A percentile compares a stretch with the other conserved stretches of the same genome.
phyloP scores from a whole-genome alignment of 345 rosid species.

The Aquilaria yunnanensis region DNA sequence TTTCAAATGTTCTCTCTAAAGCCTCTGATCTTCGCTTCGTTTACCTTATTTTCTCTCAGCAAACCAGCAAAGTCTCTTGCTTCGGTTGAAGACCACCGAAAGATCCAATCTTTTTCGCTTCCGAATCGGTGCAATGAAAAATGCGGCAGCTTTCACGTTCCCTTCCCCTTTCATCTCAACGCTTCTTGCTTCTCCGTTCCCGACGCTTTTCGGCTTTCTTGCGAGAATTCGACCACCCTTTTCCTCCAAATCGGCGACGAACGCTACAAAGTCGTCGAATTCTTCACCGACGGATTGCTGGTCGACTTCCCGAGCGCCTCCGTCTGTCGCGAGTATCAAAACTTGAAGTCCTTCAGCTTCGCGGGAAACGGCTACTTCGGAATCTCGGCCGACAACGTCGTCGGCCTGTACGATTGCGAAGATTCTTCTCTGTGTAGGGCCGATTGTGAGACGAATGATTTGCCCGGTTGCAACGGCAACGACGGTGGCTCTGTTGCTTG shows the following conservation, averaged over 20 bases:
- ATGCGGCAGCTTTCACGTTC: conserved; percentile 50
- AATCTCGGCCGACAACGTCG: conserved; percentile 58
- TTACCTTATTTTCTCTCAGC: conserved; percentile 28
- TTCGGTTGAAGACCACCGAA: conserved; percentile 12
- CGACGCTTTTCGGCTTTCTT: conserved; percentile 44
- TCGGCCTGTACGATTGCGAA: conserved; percentile 77
- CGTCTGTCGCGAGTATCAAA: conserved; percentile 60
- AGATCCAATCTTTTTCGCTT: conserved; percentile 5
- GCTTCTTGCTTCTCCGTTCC: conserved; percentile 33
- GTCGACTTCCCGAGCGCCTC: conserved; percentile 63
- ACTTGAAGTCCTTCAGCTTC: conserved; percentile 50
- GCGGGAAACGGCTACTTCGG: conserved; percentile 39
- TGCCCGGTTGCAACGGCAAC: conserved; percentile 52
- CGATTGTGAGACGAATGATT: conserved; percentile 54
- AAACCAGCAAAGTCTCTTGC: conserved; percentile 25
- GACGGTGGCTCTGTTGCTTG: conserved; percentile 49
- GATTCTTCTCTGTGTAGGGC: conserved; percentile 78
- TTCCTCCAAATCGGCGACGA: conserved; percentile 41
- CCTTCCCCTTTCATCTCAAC: conserved; percentile 65
- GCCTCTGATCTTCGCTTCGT: conserved; percentile 24
- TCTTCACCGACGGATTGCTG: conserved; percentile 65
- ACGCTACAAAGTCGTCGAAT: conserved; percentile 46
- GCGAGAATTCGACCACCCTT: conserved; percentile 53
- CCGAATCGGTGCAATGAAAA: conserved; percentile 33
- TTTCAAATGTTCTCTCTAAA: conserved; percentile 15